Evolutionary conservation across 2,329 filamentous ascomycete genomes (phyloP), one percentile per base, ranked within the genome.

Genomic region (Neoscytalidium dimidiatum): DNA sequence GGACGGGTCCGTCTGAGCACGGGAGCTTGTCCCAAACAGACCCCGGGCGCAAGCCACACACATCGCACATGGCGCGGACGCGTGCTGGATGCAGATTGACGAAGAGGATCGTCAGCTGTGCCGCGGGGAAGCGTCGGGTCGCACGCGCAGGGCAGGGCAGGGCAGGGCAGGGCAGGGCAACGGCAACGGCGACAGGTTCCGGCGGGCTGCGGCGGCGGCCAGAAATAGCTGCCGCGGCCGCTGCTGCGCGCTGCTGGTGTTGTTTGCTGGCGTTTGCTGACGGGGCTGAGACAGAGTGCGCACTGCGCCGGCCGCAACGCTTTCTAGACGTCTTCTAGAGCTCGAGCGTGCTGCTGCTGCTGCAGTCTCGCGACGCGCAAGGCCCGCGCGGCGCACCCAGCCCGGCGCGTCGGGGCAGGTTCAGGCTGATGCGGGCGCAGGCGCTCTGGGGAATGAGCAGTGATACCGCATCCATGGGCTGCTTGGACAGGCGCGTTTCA

Each of bases 251-350:
- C 6, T 21, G 26, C n/a, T n/a, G n/a, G n/a, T n/a, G n/a, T n/a
- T 9, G 33, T 23, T 41, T 19, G 53, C 23, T 28, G 53, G 17
- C 23, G 35, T 5, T 29, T 43, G 53, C 29, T 43, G 9, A 14
- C 31, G 13, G 7, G 35, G 53, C 35, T 28, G 51, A 56, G 35
- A 43, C 28, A 29, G 6, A 28, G 4, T 14, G n/a, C 14, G 48
- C 17, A 14, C n/a, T 13, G 29, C 38, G 38, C n/a, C n/a, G n/a
- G n/a, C n/a, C n/a, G n/a, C n/a, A n/a, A 33, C 52, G 13, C 26
- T 38, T 58, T 58, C 53, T 33, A 58, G 38, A 31, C 38, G 53
- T 17, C 53, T 58, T 58, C 53, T 46, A 44, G 53, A 58, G 23
- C 38, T 8, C 17, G 53, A 7, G 19, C 19, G 51, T 14, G 51